Base-by-base conservation (phyloP, 208 protist genomes). In the Leishmania martiniquensis region DNA sequence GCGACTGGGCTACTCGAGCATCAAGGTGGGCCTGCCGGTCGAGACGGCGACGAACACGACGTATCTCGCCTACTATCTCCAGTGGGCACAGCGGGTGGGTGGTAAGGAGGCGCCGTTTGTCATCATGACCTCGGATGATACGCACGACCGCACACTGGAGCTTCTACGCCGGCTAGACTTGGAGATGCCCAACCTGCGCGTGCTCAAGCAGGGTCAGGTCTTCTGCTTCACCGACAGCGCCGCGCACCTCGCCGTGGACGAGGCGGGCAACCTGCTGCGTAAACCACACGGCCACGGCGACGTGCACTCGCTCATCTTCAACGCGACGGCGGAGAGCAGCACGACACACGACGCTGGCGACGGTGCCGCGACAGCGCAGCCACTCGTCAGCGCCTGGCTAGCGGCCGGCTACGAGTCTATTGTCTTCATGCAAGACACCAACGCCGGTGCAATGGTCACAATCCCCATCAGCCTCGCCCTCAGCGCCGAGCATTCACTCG, bases 221-320 rank as follows among this genome's bases (percentile, higher is more conserved):
- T 95, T 97, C 65, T 96, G 92, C 77, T 93, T 98, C 59, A 57
- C 75, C 15, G 95, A 98, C 80, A 91, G 74, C 44, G 71, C 47
- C 25, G 93, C 87, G 12, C 89, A 93, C 72, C 82, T 98, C n/a
- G 92, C 91, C 0, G 52, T 95, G 5, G 93, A 85, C 22, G 83
- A 82, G n/a, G 79, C 89, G 47, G 93, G 92, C 3, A 87, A 71
- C 47, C 77, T 95, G 34, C 67, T 93, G 49, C 89, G 89, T 17
- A 98, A 99, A 81, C 97, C 97, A 4, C 96, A 98, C 84, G 97
- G 97, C 0, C 97, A 99, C 88, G 97, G 97, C 45, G 97, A 98
- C 77, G 95, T 99, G 60, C 97, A 99, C 85, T 83, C 83, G 39
- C 87, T 99, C 29, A 72, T 99, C 44, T 82, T 95, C 83, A 60